Evolutionary conservation across 306 rosid species (phyloP), one percentile per base, ranked within the genome.

Genomic region (Inga oerstediana): DNA sequence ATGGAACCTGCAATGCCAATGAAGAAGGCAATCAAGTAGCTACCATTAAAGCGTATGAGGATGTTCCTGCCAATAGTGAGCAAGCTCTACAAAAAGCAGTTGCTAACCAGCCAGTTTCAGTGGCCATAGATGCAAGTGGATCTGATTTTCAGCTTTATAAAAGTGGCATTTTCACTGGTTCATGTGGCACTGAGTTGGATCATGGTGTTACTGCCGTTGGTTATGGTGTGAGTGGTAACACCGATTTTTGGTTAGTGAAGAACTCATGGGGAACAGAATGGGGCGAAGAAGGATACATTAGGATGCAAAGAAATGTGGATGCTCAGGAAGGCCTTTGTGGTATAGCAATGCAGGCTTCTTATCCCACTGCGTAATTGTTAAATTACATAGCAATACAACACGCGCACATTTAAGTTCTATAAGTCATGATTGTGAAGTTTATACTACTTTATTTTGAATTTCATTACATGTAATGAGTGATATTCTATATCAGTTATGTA

Each of bases 301-400:
- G 68, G 3, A 62, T 62, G 37, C 68, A 62, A 27, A 62, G 37
- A 62, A 62, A 62, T 11, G 37, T 62, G 19, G 37, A 24, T 4
- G 37, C 68, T 27, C 68, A 62, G 1, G 68, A 62, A 62, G 37
- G 68, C 19, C 68, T 62, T 62, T 62, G 68, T 27, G 68, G 68
- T 10, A 62, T 62, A 62, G 68, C 68, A 24, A 62, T 62, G 68
- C 68, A 62, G 24, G 68, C 68, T 27, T 62, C 68, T 24, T 62
- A 62, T 30, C 68, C 68, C 35, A 62, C 68, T 27, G 37, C 68
- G 4, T 62, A 62, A 62, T 27, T 62, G 17, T 27, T 10, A 12
- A 10, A 24, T 1, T 3, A 61, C 35, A 62, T 59, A 3, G 66
- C 32, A 59, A 59, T 59, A 30, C 10, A 20, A 22, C 35, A 3